phyloP scores from a whole-genome alignment of 257 asterid genomes.

The Penstemon davidsonii region DNA sequence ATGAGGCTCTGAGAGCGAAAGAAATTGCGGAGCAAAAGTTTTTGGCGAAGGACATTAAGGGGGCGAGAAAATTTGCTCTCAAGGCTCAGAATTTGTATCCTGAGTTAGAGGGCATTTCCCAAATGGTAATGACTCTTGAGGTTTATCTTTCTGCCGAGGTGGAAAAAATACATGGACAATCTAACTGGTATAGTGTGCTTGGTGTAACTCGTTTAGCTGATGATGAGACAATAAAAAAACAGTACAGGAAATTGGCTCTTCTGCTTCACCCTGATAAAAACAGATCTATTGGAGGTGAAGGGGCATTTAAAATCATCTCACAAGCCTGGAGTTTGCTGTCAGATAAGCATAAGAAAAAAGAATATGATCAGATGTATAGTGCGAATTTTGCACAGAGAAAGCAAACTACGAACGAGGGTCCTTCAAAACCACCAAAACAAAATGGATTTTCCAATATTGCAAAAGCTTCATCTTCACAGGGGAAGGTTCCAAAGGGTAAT shows the following conservation, averaged over 20 bases:
- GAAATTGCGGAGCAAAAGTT: constrained; percentile 64
- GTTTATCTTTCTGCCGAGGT: constrained; percentile 65
- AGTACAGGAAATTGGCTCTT: constrained; percentile 68
- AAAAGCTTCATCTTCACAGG: constrained; percentile 41
- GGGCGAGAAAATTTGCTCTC: constrained; percentile 66
- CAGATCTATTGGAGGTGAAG: constrained; percentile 66
- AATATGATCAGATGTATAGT: constrained; percentile 50
- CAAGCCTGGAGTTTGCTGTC: constrained; percentile 81
- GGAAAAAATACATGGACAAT: constrained; percentile 47
- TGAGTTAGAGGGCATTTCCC: constrained; percentile 67
- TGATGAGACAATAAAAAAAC: constrained; percentile 62
- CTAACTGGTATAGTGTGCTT: constrained; percentile 71
- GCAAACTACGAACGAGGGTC: constrained; percentile 33
- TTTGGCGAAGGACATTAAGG: constrained; percentile 50
- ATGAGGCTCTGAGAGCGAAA: constrained; percentile 75
- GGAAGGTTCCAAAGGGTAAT: constrained; percentile 45
- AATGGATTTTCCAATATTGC: constrained; percentile 62
- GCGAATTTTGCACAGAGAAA: constrained; percentile 30
- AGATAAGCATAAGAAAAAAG: constrained; percentile 51
- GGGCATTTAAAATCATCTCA: constrained; percentile 66
- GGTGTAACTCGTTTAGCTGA: constrained; percentile 69
- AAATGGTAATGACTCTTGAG: constrained; percentile 63
- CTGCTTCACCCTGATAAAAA: constrained; percentile 82
- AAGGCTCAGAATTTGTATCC: constrained; percentile 68
- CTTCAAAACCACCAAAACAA: constrained; percentile 42